A percentile compares a stretch with the other conserved stretches of the same genome.
Evolutionary conservation across 23 red algal genomes (phyloP).

Genomic region (Gracilaria gracilis): DNA sequence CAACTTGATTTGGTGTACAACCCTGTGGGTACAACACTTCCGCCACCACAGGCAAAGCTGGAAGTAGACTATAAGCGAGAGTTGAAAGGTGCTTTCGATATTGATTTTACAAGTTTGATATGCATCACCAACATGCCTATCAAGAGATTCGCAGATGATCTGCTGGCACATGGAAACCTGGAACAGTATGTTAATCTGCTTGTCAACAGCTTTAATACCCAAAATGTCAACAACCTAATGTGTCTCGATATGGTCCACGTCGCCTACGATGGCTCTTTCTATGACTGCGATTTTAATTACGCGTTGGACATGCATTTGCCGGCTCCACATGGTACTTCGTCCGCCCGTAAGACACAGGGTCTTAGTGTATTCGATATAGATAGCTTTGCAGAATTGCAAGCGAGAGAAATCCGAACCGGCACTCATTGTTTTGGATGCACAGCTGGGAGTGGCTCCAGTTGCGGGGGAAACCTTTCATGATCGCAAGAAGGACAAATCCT

Average conservation of each 20-base stretch:
- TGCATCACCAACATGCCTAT: slow-evolving; percentile 98
- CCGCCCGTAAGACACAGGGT: neutral
- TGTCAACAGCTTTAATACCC: slow-evolving; percentile 66
- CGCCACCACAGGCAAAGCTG: slow-evolving; percentile 77
- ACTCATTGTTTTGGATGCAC: slow-evolving; percentile 97
- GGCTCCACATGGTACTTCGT: neutral
- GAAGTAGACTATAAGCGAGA: slow-evolving; percentile 86
- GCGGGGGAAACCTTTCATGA: slow-evolving; percentile 78
- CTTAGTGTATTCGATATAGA: slow-evolving; percentile 91
- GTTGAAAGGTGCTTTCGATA: slow-evolving; percentile 81
- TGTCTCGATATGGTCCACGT: slow-evolving; percentile 95
- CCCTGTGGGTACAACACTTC: slow-evolving; percentile 80
- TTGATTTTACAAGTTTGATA: slow-evolving; percentile 82
- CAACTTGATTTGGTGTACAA: slow-evolving; percentile 96
- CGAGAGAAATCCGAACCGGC: slow-evolving; percentile 72
- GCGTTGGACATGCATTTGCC: slow-evolving; percentile 86
- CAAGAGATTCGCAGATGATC: slow-evolving; percentile 91
- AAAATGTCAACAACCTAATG: slow-evolving; percentile 81
- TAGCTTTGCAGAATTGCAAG: slow-evolving; percentile 50
- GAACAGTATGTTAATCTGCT: slow-evolving; percentile 80
- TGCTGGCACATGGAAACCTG: slow-evolving; percentile 49
- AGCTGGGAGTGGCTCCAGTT: slow-evolving; percentile 93
- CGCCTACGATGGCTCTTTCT: slow-evolving; percentile 78
- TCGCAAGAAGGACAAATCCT: neutral
- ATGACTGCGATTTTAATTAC: slow-evolving; percentile 99